Conservation (phyloP, 306 rosid genomes). For the Prunus davidiana region DNA sequence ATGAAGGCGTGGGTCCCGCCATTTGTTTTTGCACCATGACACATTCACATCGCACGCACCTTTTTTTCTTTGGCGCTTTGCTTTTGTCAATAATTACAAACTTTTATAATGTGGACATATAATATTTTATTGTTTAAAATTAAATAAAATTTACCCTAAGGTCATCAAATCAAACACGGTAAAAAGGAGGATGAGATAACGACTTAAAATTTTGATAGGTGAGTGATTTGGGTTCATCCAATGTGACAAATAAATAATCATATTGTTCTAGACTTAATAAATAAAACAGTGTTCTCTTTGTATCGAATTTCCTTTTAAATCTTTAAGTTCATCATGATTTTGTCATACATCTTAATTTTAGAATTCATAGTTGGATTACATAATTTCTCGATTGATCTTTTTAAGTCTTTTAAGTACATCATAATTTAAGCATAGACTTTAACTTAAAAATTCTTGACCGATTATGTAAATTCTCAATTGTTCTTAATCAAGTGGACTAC, state of each 20-base stretch:
- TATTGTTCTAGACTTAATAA: too few species aligned
- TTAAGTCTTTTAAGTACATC: neutral
- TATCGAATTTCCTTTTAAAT: neutral
- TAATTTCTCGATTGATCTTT: neutral
- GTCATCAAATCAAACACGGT: too few species aligned
- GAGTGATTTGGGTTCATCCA: too few species aligned
- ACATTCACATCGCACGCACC: neutral
- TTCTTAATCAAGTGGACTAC: neutral
- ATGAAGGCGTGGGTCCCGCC: conserved; percentile 6
- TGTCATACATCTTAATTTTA: neutral
- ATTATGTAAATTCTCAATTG: neutral
- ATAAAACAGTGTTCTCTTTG: too few species aligned
- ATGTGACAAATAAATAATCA: too few species aligned
- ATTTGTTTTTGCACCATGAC: conserved; percentile 14
- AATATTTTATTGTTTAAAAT: too few species aligned
- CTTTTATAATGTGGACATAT: neutral
- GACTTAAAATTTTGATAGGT: too few species aligned
- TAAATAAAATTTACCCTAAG: too few species aligned
- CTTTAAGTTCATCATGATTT: neutral
- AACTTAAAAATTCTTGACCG: neutral
- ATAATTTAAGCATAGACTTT: neutral
- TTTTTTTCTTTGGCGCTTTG: neutral
- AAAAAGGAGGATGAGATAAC: too few species aligned
- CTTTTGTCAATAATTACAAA: neutral
- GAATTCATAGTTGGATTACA: neutral